These are phyloP conservation scores for Bipolaris oryzae DNA, from an alignment of 2,329 filamentous ascomycete species.

Conservation along the genomic window DNA sequence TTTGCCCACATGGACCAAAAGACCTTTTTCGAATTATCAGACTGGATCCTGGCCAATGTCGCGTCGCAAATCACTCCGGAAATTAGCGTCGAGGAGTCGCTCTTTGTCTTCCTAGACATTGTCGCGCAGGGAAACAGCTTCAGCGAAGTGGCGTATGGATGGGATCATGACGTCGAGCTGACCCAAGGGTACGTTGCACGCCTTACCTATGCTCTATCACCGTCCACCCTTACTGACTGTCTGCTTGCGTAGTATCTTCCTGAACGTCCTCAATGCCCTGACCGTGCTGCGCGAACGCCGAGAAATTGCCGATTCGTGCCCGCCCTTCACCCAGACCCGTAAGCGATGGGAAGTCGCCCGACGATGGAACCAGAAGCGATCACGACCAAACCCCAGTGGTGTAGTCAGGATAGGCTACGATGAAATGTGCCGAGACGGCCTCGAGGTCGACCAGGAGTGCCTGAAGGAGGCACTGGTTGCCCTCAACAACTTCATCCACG, in stretches of 20 bases:
- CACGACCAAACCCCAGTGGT: conserved; percentile 34
- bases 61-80: conserved; percentile 36
- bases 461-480: conserved; percentile 43
- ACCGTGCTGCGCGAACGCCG: conserved; percentile 41
- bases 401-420: conserved; percentile 44
- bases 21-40: conserved; percentile 47
- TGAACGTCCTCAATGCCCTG: conserved; percentile 44
- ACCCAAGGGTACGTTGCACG: conserved; percentile 40
- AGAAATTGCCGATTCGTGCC: conserved; percentile 40
- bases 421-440: conserved; percentile 36
- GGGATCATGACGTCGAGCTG: conserved; percentile 45
- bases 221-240: conserved; percentile 17
- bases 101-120: conserved; percentile 48
- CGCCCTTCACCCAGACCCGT: conserved; percentile 38
- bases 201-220: neutral
- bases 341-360: conserved; percentile 43
- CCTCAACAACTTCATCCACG: conserved; percentile 49
- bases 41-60: conserved; percentile 46
- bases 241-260: conserved; percentile 36
- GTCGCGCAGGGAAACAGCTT: conserved; percentile 47
- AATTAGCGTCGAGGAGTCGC: conserved; percentile 46
- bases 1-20: conserved; percentile 48
- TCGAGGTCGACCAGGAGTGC: conserved; percentile 43
- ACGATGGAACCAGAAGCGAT: conserved; percentile 37
- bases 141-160: conserved; percentile 38